These are phyloP conservation scores for Chlamydomonas eustigma DNA, from an alignment of 139 green algal genomes.

Conservation along the genomic window DNA sequence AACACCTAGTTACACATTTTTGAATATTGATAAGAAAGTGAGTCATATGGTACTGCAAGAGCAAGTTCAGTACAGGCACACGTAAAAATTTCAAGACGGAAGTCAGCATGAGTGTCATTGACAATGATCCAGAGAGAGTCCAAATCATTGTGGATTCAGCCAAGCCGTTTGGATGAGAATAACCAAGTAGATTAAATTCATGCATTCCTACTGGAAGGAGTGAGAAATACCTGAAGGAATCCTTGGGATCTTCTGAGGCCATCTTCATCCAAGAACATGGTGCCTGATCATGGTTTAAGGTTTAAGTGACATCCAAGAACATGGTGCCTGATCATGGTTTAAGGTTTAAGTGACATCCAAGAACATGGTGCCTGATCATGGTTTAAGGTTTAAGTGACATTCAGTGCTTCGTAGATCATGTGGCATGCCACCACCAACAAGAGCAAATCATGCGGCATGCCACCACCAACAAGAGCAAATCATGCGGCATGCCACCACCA, in stretches of 20 bases:
- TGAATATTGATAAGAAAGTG: no score
- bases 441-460: not conserved
- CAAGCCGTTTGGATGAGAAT: slow-evolving; percentile 19
- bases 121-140: not conserved
- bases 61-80: not conserved
- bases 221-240: slow-evolving; percentile 34
- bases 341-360: slow-evolving; percentile 10
- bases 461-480: not conserved
- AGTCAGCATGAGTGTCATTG: no score
- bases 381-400: not conserved
- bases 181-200: no score
- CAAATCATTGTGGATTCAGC: not conserved
- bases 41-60: slow-evolving; percentile 13
- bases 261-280: slow-evolving; percentile 19
- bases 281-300: slow-evolving; percentile 19
- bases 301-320: slow-evolving; percentile 16
- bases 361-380: slow-evolving; percentile 26
- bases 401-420: not conserved
- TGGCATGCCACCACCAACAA: not conserved
- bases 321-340: slow-evolving; percentile 19
- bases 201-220: no score
- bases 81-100: not conserved
- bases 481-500: not conserved
- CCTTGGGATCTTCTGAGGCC: slow-evolving; percentile 30
- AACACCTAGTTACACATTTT: no score